Evolutionary conservation across 2,329 filamentous ascomycete genomes (phyloP), one percentile per base, ranked within the genome.

Genomic region (Arthrobotrys conoides): DNA sequence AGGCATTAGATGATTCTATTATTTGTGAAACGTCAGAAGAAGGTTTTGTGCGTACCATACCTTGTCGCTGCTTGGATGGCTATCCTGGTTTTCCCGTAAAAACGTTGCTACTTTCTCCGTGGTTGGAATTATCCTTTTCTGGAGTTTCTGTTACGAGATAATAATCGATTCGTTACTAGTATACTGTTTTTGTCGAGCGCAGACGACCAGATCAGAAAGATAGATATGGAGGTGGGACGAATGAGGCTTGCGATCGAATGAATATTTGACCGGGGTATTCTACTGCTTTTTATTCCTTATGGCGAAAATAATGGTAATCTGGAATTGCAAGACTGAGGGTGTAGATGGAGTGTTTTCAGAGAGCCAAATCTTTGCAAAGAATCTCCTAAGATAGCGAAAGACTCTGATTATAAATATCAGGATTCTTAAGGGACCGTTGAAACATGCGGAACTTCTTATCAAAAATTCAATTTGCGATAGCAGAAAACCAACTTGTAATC

Each of bases 131-230:
- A 20, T 22, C 46, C 68, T 14, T 12, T 71, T 72, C n/a, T 63
- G 64, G 64, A 77, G 75, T 72, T 78, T 72, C 68, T 72, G 68
- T 78, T 78, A 78, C 75, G 75, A 72, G 63, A 78, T 55, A 61
- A 59, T 68, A 78, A 78, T 27, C 46, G 36, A 33, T 48, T 30
- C 36, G 57, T 61, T 73, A 41, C n/a, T n/a, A n/a, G n/a, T n/a
- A n/a, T n/a, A n/a, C 70, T 61, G 16, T 14, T 67, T 76, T 71
- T 41, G 66, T 66, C 57, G 72, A 59, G 55, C 55, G 57, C 49
- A 64, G 64, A 76, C 53, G 41, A 65, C 65, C 65, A 76, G n/a
- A n/a, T n/a, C 12, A n/a, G 14, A 3, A n/a, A n/a, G n/a, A n/a
- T n/a, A n/a, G n/a, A n/a, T n/a, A n/a, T n/a, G n/a, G n/a, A n/a